Percentiles rank a stretch among this genome's conserved stretches.
Evolutionary conservation across 768 basidiomycete genomes (phyloP).

Genomic region (Hortiboletus flavorubellus): DNA sequence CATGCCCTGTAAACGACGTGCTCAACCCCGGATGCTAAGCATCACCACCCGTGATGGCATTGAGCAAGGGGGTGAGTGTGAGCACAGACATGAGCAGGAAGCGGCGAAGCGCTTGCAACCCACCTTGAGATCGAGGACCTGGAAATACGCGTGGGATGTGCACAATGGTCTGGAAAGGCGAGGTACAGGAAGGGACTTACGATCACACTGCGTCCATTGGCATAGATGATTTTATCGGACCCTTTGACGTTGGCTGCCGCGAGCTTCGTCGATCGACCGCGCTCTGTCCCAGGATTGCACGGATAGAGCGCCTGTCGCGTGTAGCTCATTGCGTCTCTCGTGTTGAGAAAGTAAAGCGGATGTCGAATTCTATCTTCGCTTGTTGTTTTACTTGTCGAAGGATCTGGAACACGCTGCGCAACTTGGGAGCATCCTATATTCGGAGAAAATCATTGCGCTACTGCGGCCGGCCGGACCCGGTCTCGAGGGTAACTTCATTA

Average conservation of each 20-base stretch:
- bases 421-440: slow-evolving; percentile 20
- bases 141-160: slow-evolving; percentile 1
- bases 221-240: slow-evolving; percentile 75
- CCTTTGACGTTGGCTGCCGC: slow-evolving; percentile 51
- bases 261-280: slow-evolving; percentile 72
- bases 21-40: slow-evolving; percentile 64
- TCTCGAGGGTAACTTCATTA: slow-evolving; percentile 1
- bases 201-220: slow-evolving; percentile 80
- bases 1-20: slow-evolving; percentile 73
- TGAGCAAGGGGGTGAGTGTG: neutral
- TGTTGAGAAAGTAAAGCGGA: neutral
- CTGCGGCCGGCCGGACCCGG: neutral
- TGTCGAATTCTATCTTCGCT: neutral
- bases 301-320: slow-evolving; percentile 53
- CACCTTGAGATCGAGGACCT: slow-evolving; percentile 87
- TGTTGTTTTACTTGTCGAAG: neutral
- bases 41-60: neutral
- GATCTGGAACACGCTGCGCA: slow-evolving; percentile 7
- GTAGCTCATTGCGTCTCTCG: slow-evolving; percentile 42
- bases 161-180: neutral
- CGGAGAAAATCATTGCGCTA: neutral
- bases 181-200: slow-evolving; percentile 46
- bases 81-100: neutral
- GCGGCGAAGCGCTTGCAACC: slow-evolving; percentile 15
- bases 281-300: slow-evolving; percentile 64